Percentiles rank a stretch among this genome's conserved stretches.
Evolutionary conservation across 1,139 yeast species (phyloP).

Genomic region (Pichia sp.): DNA sequence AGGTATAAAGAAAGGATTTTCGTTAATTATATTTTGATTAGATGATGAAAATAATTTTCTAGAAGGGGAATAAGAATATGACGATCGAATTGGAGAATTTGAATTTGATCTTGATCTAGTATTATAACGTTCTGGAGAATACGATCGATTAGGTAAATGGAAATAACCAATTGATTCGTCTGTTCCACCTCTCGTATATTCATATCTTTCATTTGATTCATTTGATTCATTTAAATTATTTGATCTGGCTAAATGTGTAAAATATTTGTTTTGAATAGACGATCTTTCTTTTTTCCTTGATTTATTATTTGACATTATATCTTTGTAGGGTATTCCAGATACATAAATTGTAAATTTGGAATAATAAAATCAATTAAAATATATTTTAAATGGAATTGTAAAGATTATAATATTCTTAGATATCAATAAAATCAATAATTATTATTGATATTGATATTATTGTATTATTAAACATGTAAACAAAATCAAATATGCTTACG

Average conservation of each 20-base stretch:
- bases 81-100: constrained; percentile 5
- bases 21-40: neutral
- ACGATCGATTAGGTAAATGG: constrained; percentile 8
- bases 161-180: constrained; percentile 2
- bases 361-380: too few species aligned
- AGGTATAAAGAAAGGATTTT: constrained; percentile 5
- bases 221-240: neutral
- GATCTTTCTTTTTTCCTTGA: too few species aligned
- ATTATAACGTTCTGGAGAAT: constrained; percentile 14
- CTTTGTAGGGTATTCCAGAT: too few species aligned
- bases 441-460: too few species aligned
- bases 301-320: too few species aligned
- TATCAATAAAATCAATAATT: too few species aligned
- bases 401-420: too few species aligned
- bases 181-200: neutral
- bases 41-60: constrained; percentile 1
- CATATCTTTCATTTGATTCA: neutral
- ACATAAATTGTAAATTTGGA: too few species aligned
- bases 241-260: neutral
- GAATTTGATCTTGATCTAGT: constrained; percentile 13
- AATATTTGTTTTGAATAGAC: neutral
- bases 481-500: too few species aligned
- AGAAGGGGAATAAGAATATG: constrained; percentile 18
- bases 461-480: too few species aligned
- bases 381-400: too few species aligned